Evolutionary conservation across 352 stramenopile genomes (phyloP), one percentile per base, ranked within the genome.

Genomic region (Sclerospora graminicola): DNA sequence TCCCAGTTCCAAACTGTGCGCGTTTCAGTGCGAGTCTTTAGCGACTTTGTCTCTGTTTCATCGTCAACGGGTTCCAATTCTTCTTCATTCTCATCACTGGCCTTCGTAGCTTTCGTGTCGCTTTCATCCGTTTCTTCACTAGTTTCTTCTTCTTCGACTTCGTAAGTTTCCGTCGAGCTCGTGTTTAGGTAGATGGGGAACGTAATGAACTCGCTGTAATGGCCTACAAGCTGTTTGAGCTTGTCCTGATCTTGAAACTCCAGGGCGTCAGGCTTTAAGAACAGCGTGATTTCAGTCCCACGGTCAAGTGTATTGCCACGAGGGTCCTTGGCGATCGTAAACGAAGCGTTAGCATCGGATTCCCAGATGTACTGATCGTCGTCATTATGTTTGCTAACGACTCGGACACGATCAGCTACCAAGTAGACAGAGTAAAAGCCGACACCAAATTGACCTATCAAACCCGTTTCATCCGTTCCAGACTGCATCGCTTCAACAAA

Each of bases 381-480:
- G 45, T 96, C 78, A 51, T 97, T 95, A 64, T 97, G 82, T 79
- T 99, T 99, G 49, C 84, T 97, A 18, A 96, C 77, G 24, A 99
- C 96, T 41, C 90, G 84, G 36, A 98, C 91, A 34, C 77, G 73
- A 70, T 99, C 94, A 0, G 93, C 84, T 6, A 99, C 95, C 13
- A 99, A 64, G 71, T 99, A 99, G 19, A 98, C 86, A 8, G 95
- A 98, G 74, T 99, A 99, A 68, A 99, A 99, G 24, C 97, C 97
- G 20, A 99, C 97, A 44, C 97, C 97, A 60, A 99, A 99, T 78
- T 99, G 96, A 38, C 97, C 97, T 59, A 99, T 99, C 53, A 99
- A 82, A 41, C 52, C 89, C 45, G 97, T 78, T 54, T 98, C 71
- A 52, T 98, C 88, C 8, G 72, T 77, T 16, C 77, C 79, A 31